Evolutionary conservation across 2,329 filamentous ascomycete genomes (phyloP), one percentile per base, ranked within the genome.

Genomic region (Dactylonectria estremocensis): DNA sequence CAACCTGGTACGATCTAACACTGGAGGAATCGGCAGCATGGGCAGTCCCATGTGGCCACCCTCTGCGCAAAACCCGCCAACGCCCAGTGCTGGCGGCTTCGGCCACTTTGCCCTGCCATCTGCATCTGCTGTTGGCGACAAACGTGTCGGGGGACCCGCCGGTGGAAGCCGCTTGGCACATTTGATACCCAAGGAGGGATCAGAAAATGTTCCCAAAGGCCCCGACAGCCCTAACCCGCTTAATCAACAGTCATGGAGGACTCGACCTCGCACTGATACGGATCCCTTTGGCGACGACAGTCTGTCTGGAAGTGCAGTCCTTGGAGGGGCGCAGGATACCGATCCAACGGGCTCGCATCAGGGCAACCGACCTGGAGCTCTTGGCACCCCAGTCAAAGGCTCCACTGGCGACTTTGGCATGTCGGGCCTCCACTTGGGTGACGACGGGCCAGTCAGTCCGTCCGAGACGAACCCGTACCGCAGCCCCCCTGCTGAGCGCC

Each of bases 401-500:
- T 84, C 83, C 3, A 81, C 87, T 5, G 82, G 85, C 46, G 89
- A 92, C 67, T 90, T 91, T 73, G 89, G 89, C 50, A 90, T 91
- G 87, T 83, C 88, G 14, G 88, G 88, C 73, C 84, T 88, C 74
- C 88, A 81, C 81, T 86, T 84, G 77, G 90, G 78, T 80, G 86
- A 86, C 57, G 83, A 80, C n/a, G 93, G 94, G 66, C 92, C 93
- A 0, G 89, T 94, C 77, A 98, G 95, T 78, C 96, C 96, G 11
- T 96, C 95, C 0, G 94, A 97, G 76, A 98, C 96, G 3, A 99
- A 99, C 77, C 96, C 96, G 2, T 99, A 96, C 78, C 93, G 95
- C 71, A 98, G 95, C 79, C 96, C 96, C 2, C 90, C 93, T 8
- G 93, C 92, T 43, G 92, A 95, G 28, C 90, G 90, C 50, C 90